Percentiles rank a stretch among this genome's conserved stretches.
These are phyloP conservation scores for Apophysomyces variabilis DNA, from an alignment of 371 early-diverging fungal genomes.

Conservation along the genomic window DNA sequence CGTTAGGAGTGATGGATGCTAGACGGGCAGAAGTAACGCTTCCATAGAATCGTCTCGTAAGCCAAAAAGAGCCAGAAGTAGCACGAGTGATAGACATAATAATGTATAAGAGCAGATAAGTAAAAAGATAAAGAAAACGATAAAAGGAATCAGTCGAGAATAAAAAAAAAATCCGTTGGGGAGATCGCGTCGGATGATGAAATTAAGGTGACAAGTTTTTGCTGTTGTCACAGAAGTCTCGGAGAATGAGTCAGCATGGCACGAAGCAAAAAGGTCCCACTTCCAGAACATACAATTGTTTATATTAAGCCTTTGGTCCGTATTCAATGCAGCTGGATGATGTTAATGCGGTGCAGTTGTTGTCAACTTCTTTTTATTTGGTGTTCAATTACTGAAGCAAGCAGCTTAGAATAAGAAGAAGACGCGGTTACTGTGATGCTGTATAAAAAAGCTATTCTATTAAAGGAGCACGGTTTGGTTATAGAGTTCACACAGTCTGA, in stretches of 20 bases:
- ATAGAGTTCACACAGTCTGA: too few relatives aligned
- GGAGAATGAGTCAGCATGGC: constrained; percentile 7
- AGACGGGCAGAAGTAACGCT: constrained; percentile 55
- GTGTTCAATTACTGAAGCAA: too few relatives aligned
- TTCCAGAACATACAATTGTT: not conserved
- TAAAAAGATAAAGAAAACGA: constrained; percentile 30
- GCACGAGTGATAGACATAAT: constrained; percentile 53
- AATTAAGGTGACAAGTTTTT: not conserved
- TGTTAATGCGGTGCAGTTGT: too few relatives aligned
- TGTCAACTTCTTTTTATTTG: too few relatives aligned
- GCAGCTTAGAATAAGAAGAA: too few relatives aligned
- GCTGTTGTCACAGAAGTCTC: not conserved
- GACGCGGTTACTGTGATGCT: too few relatives aligned
- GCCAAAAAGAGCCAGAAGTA: constrained; percentile 40
- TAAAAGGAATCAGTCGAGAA: constrained; percentile 16
- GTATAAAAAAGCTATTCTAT: too few relatives aligned
- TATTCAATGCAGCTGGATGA: too few relatives aligned
- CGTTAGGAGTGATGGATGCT: constrained; percentile 51
- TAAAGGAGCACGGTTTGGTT: too few relatives aligned
- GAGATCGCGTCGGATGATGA: constrained; percentile 1
- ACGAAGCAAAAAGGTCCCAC: not conserved
- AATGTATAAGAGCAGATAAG: constrained; percentile 12
- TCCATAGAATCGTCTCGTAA: constrained; percentile 35
- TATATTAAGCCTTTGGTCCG: not conserved
- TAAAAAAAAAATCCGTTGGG: constrained; percentile 12